Conservation (phyloP, 1,139 yeast genomes). For the Suhomyces taliae region DNA sequence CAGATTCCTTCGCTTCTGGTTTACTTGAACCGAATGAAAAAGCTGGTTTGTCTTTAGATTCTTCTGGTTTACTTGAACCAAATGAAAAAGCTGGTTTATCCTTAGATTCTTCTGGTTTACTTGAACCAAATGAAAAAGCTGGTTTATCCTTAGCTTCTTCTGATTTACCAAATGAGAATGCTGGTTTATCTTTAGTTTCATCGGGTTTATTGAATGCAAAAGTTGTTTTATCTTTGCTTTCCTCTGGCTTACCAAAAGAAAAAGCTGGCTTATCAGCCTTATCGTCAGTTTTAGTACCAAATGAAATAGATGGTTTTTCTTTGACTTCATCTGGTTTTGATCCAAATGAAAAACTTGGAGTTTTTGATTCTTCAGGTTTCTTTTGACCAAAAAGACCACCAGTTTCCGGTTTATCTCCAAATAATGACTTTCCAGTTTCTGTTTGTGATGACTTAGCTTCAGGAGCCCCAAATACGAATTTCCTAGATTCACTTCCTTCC, state of each 20-base stretch:
- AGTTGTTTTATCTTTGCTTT: constrained; percentile 3
- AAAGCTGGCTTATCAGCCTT: not conserved
- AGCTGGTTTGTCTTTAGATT: not conserved
- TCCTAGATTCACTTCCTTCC: not conserved
- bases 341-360: not conserved
- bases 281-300: not conserved
- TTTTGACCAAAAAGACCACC: constrained; percentile 1
- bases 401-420: not conserved
- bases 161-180: too few species aligned
- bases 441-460: not conserved
- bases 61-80: not conserved
- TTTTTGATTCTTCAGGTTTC: not conserved
- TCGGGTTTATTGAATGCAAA: constrained; percentile 6
- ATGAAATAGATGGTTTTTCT: constrained; percentile 1
- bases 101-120: too few species aligned
- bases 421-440: not conserved
- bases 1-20: not conserved
- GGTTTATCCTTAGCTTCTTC: too few species aligned
- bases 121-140: not conserved
- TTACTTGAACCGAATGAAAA: not conserved
- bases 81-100: not conserved
- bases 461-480: not conserved
- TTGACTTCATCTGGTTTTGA: not conserved
- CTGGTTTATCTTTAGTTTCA: not conserved
- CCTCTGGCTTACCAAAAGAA: not conserved